A percentile compares a stretch with the other conserved stretches of the same genome.
phyloP scores from a whole-genome alignment of 2,329 filamentous ascomycete genomes.

The Teratosphaeria viscida region DNA sequence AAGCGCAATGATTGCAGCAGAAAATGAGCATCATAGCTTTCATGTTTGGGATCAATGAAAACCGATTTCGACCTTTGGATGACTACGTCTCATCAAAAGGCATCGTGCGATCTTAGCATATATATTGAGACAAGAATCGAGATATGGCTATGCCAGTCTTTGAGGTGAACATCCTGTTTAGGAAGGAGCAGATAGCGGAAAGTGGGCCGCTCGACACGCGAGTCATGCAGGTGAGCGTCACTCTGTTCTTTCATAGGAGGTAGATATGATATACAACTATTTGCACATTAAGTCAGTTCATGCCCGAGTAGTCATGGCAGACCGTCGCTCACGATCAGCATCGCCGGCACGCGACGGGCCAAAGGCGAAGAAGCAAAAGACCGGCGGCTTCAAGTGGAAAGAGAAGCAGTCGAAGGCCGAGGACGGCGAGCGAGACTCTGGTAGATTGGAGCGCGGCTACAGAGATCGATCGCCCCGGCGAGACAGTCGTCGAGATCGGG shows the following conservation, averaged over 20 bases:
- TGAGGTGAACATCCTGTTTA: not conserved
- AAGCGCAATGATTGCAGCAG: not conserved
- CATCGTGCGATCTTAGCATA: not conserved
- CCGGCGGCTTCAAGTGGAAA: constrained; percentile 29
- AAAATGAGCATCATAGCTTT: not conserved
- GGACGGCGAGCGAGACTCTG: constrained; percentile 13
- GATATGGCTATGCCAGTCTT: not conserved
- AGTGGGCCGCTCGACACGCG: not conserved
- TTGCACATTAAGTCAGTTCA: not conserved
- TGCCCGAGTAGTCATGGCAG: not conserved
- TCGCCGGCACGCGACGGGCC: constrained; percentile 18
- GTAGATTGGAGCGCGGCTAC: constrained; percentile 23
- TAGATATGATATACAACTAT: not conserved
- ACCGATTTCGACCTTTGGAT: too few species aligned
- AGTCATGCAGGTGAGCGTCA: not conserved
- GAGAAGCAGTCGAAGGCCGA: constrained; percentile 19
- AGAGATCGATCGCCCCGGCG: constrained; percentile 24
- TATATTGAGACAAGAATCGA: not conserved
- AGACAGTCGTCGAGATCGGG: constrained; percentile 16
- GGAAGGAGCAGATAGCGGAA: not conserved
- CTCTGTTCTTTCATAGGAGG: not conserved
- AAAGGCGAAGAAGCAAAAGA: constrained; percentile 21
- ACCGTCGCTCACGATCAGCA: constrained; percentile 16
- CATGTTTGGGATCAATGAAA: too few species aligned
- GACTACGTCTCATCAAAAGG: not conserved